Evolutionary conservation across 441 rosid species (phyloP), one percentile per base, ranked within the genome.

Genomic region (Cnidoscolus chayamansa): DNA sequence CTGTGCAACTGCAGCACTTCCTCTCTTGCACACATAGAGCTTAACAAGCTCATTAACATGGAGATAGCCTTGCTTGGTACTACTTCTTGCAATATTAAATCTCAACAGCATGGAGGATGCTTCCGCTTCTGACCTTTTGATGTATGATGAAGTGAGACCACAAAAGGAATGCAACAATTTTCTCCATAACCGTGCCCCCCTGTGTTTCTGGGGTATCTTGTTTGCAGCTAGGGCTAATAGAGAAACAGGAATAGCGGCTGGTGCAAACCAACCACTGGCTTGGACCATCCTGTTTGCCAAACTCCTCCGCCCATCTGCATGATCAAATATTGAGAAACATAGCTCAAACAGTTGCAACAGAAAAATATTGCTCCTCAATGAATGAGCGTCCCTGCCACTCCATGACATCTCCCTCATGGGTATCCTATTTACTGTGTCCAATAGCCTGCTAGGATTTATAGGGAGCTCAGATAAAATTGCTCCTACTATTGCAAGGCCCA

Each of bases 211-310:
- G 1, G 96, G 96, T 67, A 94, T 83, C 80, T 85, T 92, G 74
- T 84, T 78, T 72, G 97, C 96, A 65, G 99, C 97, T 43, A 85
- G 69, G 69, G 87, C 86, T 77, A 94, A 74, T n/a, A 94, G 43
- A 48, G 97, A 76, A 66, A 88, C 81, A 0, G 99, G 94, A 57
- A 94, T 73, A 4, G 90, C 87, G 25, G 88, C 82, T 1, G 98
- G 98, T 25, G 97, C 97, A 79, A 94, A 90, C 99, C 99, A 94
- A 35, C 92, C 90, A 58, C 98, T 85, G 2, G 86, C 96, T 70
- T 81, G 90, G 56, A 88, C 93, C 98, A 94, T 94, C 73, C 92
- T 84, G 2, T 89, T 87, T 11, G 99, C 96, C 68, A 94, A 81
- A 89, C 98, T 89, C 77, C 91, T 79, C 0, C 90, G 93, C 63